phyloP scores from a whole-genome alignment of 768 basidiomycete genomes.

The Suillus weaverae region DNA sequence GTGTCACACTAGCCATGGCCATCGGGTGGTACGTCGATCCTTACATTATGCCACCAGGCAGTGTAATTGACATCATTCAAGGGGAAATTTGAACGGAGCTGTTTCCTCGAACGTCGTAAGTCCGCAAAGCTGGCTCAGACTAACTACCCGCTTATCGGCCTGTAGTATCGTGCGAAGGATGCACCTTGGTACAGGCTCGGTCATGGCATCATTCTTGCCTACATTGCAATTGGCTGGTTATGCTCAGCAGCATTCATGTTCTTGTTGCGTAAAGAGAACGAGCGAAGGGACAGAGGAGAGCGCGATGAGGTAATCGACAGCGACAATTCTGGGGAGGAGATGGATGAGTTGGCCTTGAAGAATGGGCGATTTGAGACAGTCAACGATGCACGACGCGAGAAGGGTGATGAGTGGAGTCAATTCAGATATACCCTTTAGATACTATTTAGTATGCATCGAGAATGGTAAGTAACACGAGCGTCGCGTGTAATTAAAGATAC shows the following conservation, averaged over 20 bases:
- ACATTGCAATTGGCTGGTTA: constrained; percentile 65
- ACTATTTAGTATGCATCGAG: constrained; percentile 49
- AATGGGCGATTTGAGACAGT: constrained; percentile 56
- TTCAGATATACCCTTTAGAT: constrained; percentile 59
- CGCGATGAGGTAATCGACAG: constrained; percentile 65
- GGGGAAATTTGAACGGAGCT: constrained; percentile 69
- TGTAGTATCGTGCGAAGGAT: constrained; percentile 63
- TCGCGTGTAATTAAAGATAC: constrained; percentile 31
- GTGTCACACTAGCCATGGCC: constrained; percentile 67
- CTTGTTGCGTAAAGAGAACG: constrained; percentile 58
- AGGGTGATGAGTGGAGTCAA: constrained; percentile 78
- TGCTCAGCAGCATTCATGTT: constrained; percentile 49
- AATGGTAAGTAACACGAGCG: constrained; percentile 4
- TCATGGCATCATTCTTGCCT: constrained; percentile 67
- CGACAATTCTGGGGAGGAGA: constrained; percentile 44
- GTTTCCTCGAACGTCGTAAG: constrained; percentile 65
- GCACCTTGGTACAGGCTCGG: constrained; percentile 69
- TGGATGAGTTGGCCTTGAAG: constrained; percentile 22
- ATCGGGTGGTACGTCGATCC: constrained; percentile 48
- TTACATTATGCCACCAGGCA: constrained; percentile 19
- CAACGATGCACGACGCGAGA: constrained; percentile 58
- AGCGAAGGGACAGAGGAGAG: constrained; percentile 61
- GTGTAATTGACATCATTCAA: constrained; percentile 9
- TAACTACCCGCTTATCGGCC: neutral
- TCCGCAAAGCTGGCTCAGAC: constrained; percentile 10